Conservation (phyloP, 176 grass and related monocot genomes). For the Hordeum marinum region DNA sequence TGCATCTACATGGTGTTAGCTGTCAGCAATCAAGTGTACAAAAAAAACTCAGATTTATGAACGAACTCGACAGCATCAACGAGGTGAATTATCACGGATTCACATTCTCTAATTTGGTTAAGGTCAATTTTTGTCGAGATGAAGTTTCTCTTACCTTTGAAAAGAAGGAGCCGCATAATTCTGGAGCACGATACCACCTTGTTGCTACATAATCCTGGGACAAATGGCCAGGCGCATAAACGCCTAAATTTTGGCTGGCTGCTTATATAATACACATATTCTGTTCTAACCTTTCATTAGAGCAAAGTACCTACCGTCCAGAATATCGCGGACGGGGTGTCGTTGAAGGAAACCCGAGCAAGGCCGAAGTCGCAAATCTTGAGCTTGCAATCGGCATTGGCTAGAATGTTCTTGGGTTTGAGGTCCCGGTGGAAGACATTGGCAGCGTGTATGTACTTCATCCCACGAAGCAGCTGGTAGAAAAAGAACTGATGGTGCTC, state of each 20-base stretch:
- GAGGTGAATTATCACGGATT: background rate
- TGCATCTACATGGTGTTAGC: background rate
- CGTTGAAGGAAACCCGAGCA: conserved; percentile 74
- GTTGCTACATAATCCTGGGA: conserved; percentile 82
- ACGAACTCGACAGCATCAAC: background rate
- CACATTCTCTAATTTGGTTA: background rate
- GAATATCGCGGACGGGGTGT: conserved; percentile 75
- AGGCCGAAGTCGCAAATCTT: conserved; percentile 87
- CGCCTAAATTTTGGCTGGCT: background rate
- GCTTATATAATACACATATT: background rate
- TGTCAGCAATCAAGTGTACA: background rate
- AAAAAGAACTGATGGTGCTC: conserved; percentile 81
- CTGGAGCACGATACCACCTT: conserved; percentile 85
- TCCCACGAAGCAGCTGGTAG: conserved; percentile 71
- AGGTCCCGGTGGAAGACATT: conserved; percentile 85
- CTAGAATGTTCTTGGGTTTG: conserved; percentile 81
- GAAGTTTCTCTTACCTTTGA: conserved; percentile 48
- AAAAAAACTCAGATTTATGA: background rate
- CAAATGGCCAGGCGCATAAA: background rate
- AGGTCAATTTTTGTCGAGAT: conserved; percentile 1
- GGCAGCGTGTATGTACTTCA: conserved; percentile 73
- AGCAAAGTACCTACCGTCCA: conserved; percentile 57
- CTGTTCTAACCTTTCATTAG: background rate
- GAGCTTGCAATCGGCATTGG: conserved; percentile 74
- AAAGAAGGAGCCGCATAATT: conserved; percentile 86